These are phyloP conservation scores for Pseudisothecium myosuroides DNA, from an alignment of 225 moss, liverwort and hornwort species.

Conservation along the genomic window DNA sequence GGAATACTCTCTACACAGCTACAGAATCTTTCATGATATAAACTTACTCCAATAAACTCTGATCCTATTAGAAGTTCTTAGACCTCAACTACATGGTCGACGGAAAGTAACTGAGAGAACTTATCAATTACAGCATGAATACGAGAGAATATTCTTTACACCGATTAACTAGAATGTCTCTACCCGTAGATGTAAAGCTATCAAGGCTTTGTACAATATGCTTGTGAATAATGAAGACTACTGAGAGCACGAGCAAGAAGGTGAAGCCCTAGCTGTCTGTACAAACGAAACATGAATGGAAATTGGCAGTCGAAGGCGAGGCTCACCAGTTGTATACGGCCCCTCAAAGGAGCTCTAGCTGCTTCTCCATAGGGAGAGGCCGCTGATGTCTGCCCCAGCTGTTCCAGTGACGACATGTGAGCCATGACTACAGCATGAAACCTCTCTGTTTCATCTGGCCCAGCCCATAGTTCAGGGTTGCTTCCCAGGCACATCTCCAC, in stretches of 20 bases:
- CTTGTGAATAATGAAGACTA: neutral
- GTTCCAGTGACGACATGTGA: slow-evolving; percentile 54
- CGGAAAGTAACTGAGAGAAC: neutral
- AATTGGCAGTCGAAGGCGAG: neutral
- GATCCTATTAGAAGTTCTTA: neutral
- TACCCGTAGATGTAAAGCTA: neutral
- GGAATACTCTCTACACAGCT: neutral
- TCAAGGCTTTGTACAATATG: neutral
- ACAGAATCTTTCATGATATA: neutral
- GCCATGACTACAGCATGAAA: slow-evolving; percentile 79
- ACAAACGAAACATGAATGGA: neutral
- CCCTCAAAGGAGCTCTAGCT: slow-evolving; percentile 51
- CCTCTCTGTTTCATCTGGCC: slow-evolving; percentile 86
- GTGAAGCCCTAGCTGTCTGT: neutral
- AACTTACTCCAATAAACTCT: neutral
- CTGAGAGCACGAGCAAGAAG: neutral
- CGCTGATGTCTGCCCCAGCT: slow-evolving; percentile 62
- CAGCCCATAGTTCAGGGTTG: slow-evolving; percentile 84
- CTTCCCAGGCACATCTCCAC: slow-evolving; percentile 79
- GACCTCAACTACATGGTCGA: neutral
- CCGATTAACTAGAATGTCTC: neutral
- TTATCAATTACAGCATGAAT: neutral
- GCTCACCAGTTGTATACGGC: slow-evolving; percentile 69
- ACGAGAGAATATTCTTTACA: neutral
- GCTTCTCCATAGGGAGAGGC: slow-evolving; percentile 61